Base-by-base conservation (phyloP, 192 early-diverging fungal genomes). In the Helicostylum pulchrum region DNA sequence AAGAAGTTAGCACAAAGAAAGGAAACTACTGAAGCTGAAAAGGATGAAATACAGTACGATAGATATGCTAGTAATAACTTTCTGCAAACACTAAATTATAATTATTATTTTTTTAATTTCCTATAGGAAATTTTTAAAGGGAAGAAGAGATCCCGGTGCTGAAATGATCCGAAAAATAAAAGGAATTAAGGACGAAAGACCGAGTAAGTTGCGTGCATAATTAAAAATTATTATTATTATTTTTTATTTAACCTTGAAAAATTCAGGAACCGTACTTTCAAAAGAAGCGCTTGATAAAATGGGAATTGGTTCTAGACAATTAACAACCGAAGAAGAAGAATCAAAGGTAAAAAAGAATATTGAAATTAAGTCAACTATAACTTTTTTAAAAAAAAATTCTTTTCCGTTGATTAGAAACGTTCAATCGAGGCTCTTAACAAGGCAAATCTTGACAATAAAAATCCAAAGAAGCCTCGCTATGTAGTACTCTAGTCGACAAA, bases 71-170 rank as follows among this genome's bases (percentile, higher is more conserved):
- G 34, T 15, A n/a, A n/a, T 21, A n/a, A 53, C 19, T 31, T 21
- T 30, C 9, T 11, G 20, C 4, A 53, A 42, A 64, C 7, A 39
- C 5, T 32, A 39, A n/a, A n/a, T n/a, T n/a, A n/a, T n/a, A n/a
- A n/a, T n/a, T n/a, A n/a, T n/a, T n/a, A n/a, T 44, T 12, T 23
- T 55, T 57, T 42, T 53, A 47, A 20, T 53, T 52, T 26, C 30
- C 26, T 60, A 42, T 56, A 69, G 67, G 20, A 30, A 69, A 32
- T 69, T 69, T 49, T 49, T 69, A 26, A 48, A 69, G n/a, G 67
- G 67, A 21, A 53, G 43, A 36, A 53, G n/a, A 14, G 67, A 69
- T 57, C 61, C 67, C 53, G 67, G 67, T 23, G 67, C 67, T 34
- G 54, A 62, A 45, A 69, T 63, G 60, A 69, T 69, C 21, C 51